A percentile compares a stretch with the other conserved stretches of the same genome.
Evolutionary conservation across 441 rosid genomes (phyloP).

Genomic region (Isatis lusitanica): DNA sequence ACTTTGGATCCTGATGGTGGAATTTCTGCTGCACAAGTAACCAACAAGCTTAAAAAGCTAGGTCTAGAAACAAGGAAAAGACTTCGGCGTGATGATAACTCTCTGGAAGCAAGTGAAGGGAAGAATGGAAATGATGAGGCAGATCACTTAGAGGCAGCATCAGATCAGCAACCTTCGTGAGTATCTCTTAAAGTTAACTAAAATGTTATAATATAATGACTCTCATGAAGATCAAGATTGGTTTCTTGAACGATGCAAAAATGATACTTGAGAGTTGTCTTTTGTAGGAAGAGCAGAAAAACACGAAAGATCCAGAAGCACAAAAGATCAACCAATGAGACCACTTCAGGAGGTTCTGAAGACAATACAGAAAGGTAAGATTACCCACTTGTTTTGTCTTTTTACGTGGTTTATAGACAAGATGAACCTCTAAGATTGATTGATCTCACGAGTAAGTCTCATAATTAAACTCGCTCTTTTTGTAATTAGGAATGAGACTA

Average conservation of each 20-base stretch:
- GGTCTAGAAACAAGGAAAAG: constrained; percentile 70
- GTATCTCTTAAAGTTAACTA: constrained; percentile 36
- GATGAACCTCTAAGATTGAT: constrained; percentile 17
- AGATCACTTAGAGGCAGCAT: constrained; percentile 41
- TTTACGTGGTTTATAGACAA: not conserved
- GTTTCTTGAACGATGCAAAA: constrained; percentile 10
- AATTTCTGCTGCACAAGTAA: constrained; percentile 80
- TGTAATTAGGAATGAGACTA: constrained; percentile 25
- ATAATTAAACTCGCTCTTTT: not conserved
- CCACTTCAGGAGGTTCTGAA: constrained; percentile 26
- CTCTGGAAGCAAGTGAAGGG: constrained; percentile 28
- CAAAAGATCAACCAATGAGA: constrained; percentile 29
- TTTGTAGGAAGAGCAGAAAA: constrained; percentile 26
- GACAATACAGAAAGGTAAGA: constrained; percentile 49
- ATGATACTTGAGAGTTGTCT: not conserved
- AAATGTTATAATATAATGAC: not conserved
- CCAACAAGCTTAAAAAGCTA: constrained; percentile 88
- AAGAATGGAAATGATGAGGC: constrained; percentile 42
- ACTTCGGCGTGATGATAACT: constrained; percentile 36
- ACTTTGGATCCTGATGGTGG: constrained; percentile 71
- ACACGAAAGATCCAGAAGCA: constrained; percentile 31
- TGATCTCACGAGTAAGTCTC: not conserved
- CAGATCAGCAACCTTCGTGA: constrained; percentile 56
- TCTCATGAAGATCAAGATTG: not conserved
- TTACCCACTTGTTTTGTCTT: not conserved